Base-by-base conservation (phyloP, 192 early-diverging fungal species). In the Chytriomyces confervae region DNA sequence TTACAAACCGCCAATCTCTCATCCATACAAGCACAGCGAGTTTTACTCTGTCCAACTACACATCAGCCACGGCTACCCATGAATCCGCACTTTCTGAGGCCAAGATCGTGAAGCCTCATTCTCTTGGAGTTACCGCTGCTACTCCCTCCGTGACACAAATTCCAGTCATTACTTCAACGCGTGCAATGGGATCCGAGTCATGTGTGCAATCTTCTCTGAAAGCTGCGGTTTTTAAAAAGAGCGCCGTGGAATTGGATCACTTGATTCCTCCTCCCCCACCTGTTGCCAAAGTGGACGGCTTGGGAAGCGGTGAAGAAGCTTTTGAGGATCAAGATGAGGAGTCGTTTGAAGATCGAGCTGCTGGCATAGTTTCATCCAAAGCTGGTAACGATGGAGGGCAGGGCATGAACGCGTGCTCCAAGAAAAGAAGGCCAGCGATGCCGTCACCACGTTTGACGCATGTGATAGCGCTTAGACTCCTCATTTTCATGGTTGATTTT, bases 361-460 rank as follows among this genome's bases (percentile, higher is more conserved):
- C 50, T 18, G 69, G 50, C 36, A 24, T 51, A 51, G 23, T 44
- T 51, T 50, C 69, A 16, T 44, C 10, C 20, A 53, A n/a, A 16
- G 69, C 13, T 49, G 45, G 53, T n/a, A n/a, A 13, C 53, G 5
- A 50, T 18, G 27, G 16, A 2, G 36, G 23, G 47, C 23, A 20
- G 11, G 13, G 36, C 43, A 68, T 46, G 3, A 23, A 23, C 13
- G 3, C 36, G 23, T 6, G 11, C 66, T 16, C 13, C 1, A 46
- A 68, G 13, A 46, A 36, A 36, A n/a, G 48, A 10, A 29, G 10
- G 57, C 24, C 13, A 46, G 43, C 6, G 82, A 90, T 46, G 88
- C 89, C 2, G 43, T 91, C 50, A 85, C 87, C 6, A 89, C 89
- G 48, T 91, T 91, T 80, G 89, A 90, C 78, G 89, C 89, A 7